phyloP scores from a whole-genome alignment of 306 rosid genomes.

The Vicia sativa region DNA sequence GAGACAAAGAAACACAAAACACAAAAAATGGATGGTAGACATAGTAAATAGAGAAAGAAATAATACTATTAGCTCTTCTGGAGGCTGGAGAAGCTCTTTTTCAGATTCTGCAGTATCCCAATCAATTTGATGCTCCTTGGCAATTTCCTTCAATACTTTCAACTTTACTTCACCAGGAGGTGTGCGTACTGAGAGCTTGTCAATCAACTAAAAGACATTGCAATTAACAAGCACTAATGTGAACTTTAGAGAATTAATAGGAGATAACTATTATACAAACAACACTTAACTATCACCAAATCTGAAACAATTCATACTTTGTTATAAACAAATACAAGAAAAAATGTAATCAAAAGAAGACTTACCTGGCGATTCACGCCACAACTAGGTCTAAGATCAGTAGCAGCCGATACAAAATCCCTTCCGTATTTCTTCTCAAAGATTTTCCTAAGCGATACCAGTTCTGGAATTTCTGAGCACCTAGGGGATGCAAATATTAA shows the following conservation, averaged over 20 bases:
- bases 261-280: slow-evolving; percentile 3
- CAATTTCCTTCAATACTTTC: slow-evolving; percentile 89
- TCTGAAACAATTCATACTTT: slow-evolving; percentile 5
- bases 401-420: slow-evolving; percentile 93
- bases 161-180: slow-evolving; percentile 72
- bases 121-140: slow-evolving; percentile 79
- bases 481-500: slow-evolving; percentile 88
- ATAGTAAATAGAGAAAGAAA: slow-evolving; percentile 33
- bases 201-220: slow-evolving; percentile 65
- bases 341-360: slow-evolving; percentile 1
- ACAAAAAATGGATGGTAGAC: neutral
- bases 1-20: slow-evolving; percentile 32
- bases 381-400: slow-evolving; percentile 81
- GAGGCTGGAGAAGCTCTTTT: slow-evolving; percentile 80
- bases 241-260: slow-evolving; percentile 17
- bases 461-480: slow-evolving; percentile 97
- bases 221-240: slow-evolving; percentile 19
- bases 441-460: slow-evolving; percentile 60
- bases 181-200: slow-evolving; percentile 96
- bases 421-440: slow-evolving; percentile 94
- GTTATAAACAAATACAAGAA: slow-evolving; percentile 1
- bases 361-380: slow-evolving; percentile 91
- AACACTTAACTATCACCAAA: neutral
- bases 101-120: slow-evolving; percentile 92
- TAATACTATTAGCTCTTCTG: slow-evolving; percentile 80